These are phyloP conservation scores for Diutina siamensis DNA, from an alignment of 1,139 yeast genomes.

Conservation along the genomic window DNA sequence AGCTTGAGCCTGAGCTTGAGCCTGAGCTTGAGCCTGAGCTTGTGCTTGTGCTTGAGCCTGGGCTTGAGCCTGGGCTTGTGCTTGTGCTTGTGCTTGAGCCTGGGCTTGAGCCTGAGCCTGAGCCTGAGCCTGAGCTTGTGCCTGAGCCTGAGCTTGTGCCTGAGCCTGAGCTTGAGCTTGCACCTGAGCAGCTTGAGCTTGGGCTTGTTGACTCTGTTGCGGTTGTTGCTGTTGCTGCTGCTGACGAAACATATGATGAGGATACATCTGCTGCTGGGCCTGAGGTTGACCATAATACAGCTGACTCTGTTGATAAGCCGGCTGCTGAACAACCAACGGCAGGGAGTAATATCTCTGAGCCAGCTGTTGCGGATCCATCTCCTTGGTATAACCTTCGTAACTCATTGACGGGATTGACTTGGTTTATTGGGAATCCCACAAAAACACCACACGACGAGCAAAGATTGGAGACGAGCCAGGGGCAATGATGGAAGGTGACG, in stretches of 20 bases:
- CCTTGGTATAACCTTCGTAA: conserved; percentile 4
- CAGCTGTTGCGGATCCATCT: not conserved
- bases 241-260: conserved; percentile 11
- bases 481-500: too few relatives aligned
- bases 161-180: not conserved
- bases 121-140: not conserved
- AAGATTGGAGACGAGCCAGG: too few relatives aligned
- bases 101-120: not conserved
- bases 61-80: not conserved
- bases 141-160: not conserved
- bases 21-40: conserved; percentile 2
- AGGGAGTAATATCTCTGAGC: conserved; percentile 13
- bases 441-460: too few relatives aligned
- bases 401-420: not conserved
- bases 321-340: conserved; percentile 16
- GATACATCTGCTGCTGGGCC: conserved; percentile 12
- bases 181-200: not conserved
- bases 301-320: conserved; percentile 9
- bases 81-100: not conserved
- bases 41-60: conserved; percentile 3
- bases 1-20: not conserved
- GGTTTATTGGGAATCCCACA: too few relatives aligned
- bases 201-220: not conserved
- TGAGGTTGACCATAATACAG: conserved; percentile 13
- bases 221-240: conserved; percentile 11